Conservation (phyloP, 768 basidiomycete genomes). For the Paxillus involutus region DNA sequence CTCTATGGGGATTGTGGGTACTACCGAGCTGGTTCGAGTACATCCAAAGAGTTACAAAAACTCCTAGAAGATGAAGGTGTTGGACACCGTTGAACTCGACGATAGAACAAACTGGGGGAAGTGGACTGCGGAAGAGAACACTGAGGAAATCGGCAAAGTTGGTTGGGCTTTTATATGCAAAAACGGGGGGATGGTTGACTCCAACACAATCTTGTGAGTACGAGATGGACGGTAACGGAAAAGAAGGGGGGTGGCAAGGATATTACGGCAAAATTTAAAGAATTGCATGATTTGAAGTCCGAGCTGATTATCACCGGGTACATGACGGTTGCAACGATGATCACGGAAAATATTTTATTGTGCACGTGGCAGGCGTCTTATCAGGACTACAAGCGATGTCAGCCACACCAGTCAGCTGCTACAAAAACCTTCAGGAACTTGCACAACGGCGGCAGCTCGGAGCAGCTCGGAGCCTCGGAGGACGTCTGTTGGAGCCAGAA, state of each 20-base stretch:
- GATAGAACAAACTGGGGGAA: background rate
- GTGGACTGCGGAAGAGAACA: background rate
- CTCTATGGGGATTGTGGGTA: slow-evolving; percentile 86
- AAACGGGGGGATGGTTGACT: slow-evolving; percentile 17
- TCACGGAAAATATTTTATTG: background rate
- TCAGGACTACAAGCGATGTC: background rate
- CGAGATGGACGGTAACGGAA: background rate
- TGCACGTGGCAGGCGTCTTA: background rate
- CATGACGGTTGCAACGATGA: too few relatives aligned
- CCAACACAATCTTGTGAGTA: slow-evolving; percentile 1
- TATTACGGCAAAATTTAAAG: background rate
- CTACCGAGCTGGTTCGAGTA: slow-evolving; percentile 94
- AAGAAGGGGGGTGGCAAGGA: slow-evolving; percentile 12
- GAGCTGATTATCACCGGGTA: slow-evolving; percentile 6
- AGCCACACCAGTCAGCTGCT: too few relatives aligned
- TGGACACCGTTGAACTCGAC: slow-evolving; percentile 7
- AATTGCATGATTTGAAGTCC: slow-evolving; percentile 17
- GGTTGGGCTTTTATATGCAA: slow-evolving; percentile 25
- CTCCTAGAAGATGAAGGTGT: slow-evolving; percentile 20
- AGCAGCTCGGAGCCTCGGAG: too few relatives aligned
- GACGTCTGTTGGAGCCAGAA: background rate
- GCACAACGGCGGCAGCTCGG: too few relatives aligned
- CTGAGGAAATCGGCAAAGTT: background rate
- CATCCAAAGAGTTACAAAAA: slow-evolving; percentile 66
- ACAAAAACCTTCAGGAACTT: too few relatives aligned